phyloP scores from a whole-genome alignment of 2,329 filamentous ascomycete species.

The Drechslerella coelobrocha region DNA sequence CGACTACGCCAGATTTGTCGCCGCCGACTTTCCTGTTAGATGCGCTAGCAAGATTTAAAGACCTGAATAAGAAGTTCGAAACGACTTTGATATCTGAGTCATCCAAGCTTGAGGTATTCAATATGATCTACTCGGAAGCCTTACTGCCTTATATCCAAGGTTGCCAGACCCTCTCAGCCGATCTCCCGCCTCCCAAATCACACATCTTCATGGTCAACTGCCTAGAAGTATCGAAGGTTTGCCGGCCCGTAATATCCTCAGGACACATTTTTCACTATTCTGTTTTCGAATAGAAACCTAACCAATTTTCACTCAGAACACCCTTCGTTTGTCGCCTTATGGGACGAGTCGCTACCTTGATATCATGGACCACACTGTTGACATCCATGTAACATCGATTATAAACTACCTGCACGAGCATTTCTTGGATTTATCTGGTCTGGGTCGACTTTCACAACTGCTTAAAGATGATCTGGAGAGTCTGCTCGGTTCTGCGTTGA shows the following conservation, averaged over 20 bases:
- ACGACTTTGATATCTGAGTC: slow-evolving; percentile 72
- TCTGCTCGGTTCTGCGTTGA: slow-evolving; percentile 64
- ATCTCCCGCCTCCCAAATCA: slow-evolving; percentile 66
- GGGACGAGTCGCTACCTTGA: slow-evolving; percentile 61
- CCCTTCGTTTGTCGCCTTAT: slow-evolving; percentile 45
- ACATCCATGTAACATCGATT: slow-evolving; percentile 66
- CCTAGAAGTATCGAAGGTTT: slow-evolving; percentile 66
- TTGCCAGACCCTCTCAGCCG: slow-evolving; percentile 72
- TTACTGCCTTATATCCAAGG: slow-evolving; percentile 83
- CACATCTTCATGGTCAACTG: slow-evolving; percentile 79
- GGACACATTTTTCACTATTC: slow-evolving; percentile 58
- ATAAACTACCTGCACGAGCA: slow-evolving; percentile 73
- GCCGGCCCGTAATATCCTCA: slow-evolving; percentile 71
- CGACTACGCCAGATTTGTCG: slow-evolving; percentile 73
- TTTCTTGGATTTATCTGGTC: slow-evolving; percentile 76
- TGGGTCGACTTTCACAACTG: slow-evolving; percentile 67
- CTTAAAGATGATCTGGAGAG: slow-evolving; percentile 20
- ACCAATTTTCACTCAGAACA: slow-evolving; percentile 20
- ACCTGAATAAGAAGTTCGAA: slow-evolving; percentile 85
- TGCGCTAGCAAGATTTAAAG: slow-evolving; percentile 76
- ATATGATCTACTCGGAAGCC: slow-evolving; percentile 75
- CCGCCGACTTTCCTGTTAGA: slow-evolving; percentile 82
- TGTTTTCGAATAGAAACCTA: background rate
- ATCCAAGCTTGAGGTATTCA: slow-evolving; percentile 72
- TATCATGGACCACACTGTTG: slow-evolving; percentile 66